Evolutionary conservation across 2,329 filamentous ascomycete genomes (phyloP).

Genomic region (Pezicula neosporulosa): DNA sequence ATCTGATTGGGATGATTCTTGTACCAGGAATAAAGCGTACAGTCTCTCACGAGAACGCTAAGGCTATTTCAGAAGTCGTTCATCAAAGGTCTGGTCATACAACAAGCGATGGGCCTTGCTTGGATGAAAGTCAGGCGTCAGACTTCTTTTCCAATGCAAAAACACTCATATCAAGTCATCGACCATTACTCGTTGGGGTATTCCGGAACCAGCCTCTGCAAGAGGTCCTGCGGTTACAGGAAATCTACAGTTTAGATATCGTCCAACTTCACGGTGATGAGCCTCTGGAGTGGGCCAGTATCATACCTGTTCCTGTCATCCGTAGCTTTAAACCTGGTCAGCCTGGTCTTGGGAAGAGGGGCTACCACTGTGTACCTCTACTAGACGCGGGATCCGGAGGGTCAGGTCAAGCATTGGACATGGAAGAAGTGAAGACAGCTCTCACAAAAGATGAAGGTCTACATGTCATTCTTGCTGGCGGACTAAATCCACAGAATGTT

Average conservation of each 20-base stretch:
- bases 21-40: conserved; percentile 78
- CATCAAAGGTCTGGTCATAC: conserved; percentile 43
- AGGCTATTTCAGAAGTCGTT: conserved; percentile 76
- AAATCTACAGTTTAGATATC: conserved; percentile 73
- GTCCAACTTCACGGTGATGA: conserved; percentile 93
- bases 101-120: conserved; percentile 16
- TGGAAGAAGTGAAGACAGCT: conserved; percentile 62
- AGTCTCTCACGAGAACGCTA: conserved; percentile 73
- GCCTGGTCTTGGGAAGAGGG: conserved; percentile 60
- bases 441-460: conserved; percentile 69
- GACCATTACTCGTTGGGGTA: conserved; percentile 84
- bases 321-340: conserved; percentile 75
- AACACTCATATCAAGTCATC: conserved; percentile 45
- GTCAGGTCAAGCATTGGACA: conserved; percentile 75
- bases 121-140: conserved; percentile 32
- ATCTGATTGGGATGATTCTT: conserved; percentile 89
- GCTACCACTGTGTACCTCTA: conserved; percentile 79
- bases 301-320: conserved; percentile 92
- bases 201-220: conserved; percentile 88
- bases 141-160: conserved; percentile 70
- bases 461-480: conserved; percentile 79
- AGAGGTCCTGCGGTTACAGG: conserved; percentile 77
- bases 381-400: conserved; percentile 84
- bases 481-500: conserved; percentile 78
- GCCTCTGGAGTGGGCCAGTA: conserved; percentile 82